Evolutionary conservation across 768 basidiomycete species (phyloP), one percentile per base, ranked within the genome.

Genomic region (Rhizopogon roseolus): DNA sequence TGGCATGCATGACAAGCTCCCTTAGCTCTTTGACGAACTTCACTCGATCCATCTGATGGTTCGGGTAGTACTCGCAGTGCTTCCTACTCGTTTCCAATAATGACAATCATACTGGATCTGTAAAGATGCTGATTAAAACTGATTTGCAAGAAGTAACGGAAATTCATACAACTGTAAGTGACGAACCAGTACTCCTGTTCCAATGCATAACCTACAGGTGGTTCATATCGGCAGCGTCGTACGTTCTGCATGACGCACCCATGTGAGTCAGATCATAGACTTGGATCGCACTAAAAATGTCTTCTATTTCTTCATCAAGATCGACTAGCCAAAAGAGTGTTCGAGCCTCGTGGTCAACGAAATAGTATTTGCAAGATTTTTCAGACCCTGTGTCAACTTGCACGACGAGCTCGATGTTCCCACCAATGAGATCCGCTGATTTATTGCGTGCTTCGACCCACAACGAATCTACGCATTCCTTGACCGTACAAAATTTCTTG

Each of bases 281-380:
- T 40, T 66, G 64, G 70, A 64, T n/a, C 73, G 66, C 22, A 39
- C 9, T 65, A 62, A 73, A 54, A 34, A 79, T 59, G 29, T 61
- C 34, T 0, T 28, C 16, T 4, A 19, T 40, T 1, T 53, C 54
- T 5, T 73, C 64, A 2, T 71, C 56, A 17, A 70, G 73, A 0
- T 68, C 56, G 41, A 81, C 72, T 22, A 81, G 52, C 71, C 77
- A 84, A 53, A 82, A 83, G 9, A 81, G 64, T 5, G 65, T 59
- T 14, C 75, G 72, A 0, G 60, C 62, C 0, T 57, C 27, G 49
- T 81, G 79, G 54, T 80, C 69, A 6, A 73, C 75, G 48, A 75
- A 76, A 56, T 80, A 81, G 57, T 81, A 81, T 6, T 38, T 6
- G 13, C 51, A 56, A 16, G 8, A 48, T 6, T 14, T 3, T 9